A percentile compares a stretch with the other conserved stretches of the same genome.
Evolutionary conservation across 2,329 filamentous ascomycete species (phyloP).

Genomic region (Penicillium sp.): DNA sequence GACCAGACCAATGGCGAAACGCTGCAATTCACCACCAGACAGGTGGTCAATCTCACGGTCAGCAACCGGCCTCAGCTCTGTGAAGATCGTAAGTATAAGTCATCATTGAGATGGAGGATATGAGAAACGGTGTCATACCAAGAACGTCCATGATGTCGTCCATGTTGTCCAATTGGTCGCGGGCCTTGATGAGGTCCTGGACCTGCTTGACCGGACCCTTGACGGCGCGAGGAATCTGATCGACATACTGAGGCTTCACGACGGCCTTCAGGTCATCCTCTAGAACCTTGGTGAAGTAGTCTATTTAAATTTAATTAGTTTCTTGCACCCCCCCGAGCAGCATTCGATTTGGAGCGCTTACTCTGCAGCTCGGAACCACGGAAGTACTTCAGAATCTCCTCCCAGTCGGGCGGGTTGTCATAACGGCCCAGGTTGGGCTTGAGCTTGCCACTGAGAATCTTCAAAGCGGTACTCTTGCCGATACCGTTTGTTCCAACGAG

Average conservation of each 20-base stretch:
- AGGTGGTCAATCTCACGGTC: slow-evolving; percentile 88
- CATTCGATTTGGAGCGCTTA: slow-evolving; percentile 52
- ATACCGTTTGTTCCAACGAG: slow-evolving; percentile 99
- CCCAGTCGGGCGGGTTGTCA: slow-evolving; percentile 98
- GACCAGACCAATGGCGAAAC: slow-evolving; percentile 94
- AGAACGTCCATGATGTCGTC: slow-evolving; percentile 82
- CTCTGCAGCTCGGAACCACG: slow-evolving; percentile 96
- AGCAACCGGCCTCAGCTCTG: slow-evolving; percentile 84
- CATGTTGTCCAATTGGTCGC: slow-evolving; percentile 76
- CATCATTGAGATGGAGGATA: background rate
- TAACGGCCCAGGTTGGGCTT: slow-evolving; percentile 96
- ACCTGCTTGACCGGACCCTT: slow-evolving; percentile 81
- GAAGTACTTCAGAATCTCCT: slow-evolving; percentile 98
- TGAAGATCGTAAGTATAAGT: slow-evolving; percentile 19
- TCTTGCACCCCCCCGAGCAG: background rate
- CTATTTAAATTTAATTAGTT: slow-evolving; percentile 50
- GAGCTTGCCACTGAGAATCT: slow-evolving; percentile 97
- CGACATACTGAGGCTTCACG: slow-evolving; percentile 98
- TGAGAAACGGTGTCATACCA: slow-evolving; percentile 46
- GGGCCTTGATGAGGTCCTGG: slow-evolving; percentile 74
- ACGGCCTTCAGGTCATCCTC: slow-evolving; percentile 97
- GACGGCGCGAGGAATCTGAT: slow-evolving; percentile 94
- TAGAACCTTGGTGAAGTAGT: slow-evolving; percentile 98
- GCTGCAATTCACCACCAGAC: slow-evolving; percentile 96
- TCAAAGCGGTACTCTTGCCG: slow-evolving; percentile 98